Base-by-base conservation (phyloP, 192 early-diverging fungal genomes). In the Coemansia sp. region DNA sequence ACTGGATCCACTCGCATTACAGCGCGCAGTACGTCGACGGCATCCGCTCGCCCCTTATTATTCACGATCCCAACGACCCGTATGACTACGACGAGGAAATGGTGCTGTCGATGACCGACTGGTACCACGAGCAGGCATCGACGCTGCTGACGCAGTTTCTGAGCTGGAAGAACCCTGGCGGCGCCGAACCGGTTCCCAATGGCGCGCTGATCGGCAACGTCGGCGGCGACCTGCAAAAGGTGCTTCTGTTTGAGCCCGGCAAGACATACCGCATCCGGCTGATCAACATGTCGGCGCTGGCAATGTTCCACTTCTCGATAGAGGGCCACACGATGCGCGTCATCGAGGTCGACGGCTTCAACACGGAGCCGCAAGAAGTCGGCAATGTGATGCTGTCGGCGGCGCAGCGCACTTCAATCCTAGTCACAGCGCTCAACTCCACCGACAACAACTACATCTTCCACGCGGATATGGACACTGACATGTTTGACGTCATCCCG, bases 231-330 rank as follows among this genome's bases (percentile, higher is more conserved):
- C 77, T 63, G 13, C 35, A 42, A 9, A 43, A 58, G 36, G 54
- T 8, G 29, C 76, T 91, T 61, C 65, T 62, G 41, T 90, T 96
- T 71, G 67, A 66, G 36, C 83, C 91, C 1, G 90, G 89, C 59
- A 93, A 91, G 79, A 92, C 86, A 9, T 94, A 94, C 76, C 87
- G 91, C 61, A 64, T 96, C 63, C 89, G 94, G 4, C 62, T 96
- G 55, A 88, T 96, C 79, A 91, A 89, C 75, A 91, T 90, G 85
- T 87, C 87, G 29, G 89, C 90, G 22, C 78, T 92, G 60, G 72
- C 87, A 17, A 89, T 86, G 72, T 95, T 89, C 84, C 81, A 86
- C 61, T 85, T 95, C 63, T 85, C 82, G 36, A 90, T 95, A 52
- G 92, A 92, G 61, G 88, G 87, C 22, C 94, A 94, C 67, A 69